These are phyloP conservation scores for Xylariaceae sp. DNA, from an alignment of 2,329 filamentous ascomycete species.

Conservation along the genomic window DNA sequence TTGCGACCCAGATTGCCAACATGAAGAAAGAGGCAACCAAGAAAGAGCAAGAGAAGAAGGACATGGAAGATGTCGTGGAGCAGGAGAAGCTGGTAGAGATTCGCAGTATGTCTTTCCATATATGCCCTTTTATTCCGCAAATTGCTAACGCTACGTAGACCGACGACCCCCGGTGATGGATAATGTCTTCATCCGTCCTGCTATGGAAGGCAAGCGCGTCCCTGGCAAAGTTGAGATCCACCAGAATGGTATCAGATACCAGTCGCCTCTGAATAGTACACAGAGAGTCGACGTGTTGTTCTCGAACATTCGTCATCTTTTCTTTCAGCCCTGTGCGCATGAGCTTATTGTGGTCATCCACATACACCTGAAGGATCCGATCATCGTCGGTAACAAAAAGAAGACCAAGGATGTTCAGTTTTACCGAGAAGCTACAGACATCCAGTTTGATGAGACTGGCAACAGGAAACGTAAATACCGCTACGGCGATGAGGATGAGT, in stretches of 20 bases:
- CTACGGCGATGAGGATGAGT: conserved; percentile 97
- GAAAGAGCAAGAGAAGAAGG: conserved; percentile 97
- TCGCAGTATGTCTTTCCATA: conserved; percentile 61
- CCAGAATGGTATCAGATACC: conserved; percentile 96
- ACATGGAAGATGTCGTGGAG: conserved; percentile 98
- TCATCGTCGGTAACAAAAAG: conserved; percentile 94
- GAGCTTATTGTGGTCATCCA: conserved; percentile 98
- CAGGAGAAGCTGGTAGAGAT: conserved; percentile 97
- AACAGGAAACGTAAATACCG: conserved; percentile 97
- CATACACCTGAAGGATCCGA: conserved; percentile 95
- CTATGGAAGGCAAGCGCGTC: conserved; percentile 94
- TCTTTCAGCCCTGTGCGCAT: conserved; percentile 96
- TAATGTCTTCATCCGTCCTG: conserved; percentile 92
- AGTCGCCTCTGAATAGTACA: conserved; percentile 74
- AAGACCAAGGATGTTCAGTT: conserved; percentile 99
- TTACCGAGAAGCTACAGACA: conserved; percentile 95
- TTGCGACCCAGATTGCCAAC: conserved; percentile 89
- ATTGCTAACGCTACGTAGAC: conserved; percentile 55
- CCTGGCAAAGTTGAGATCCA: conserved; percentile 96
- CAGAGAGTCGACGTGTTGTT: conserved; percentile 92
- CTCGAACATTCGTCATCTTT: conserved; percentile 96
- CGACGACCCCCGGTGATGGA: conserved; percentile 87
- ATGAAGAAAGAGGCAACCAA: conserved; percentile 91
- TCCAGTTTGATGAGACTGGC: conserved; percentile 97
- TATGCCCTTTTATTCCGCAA: background rate